Evolutionary conservation across 2,329 filamentous ascomycete species (phyloP).

Genomic region (Xylariaceae sp.): DNA sequence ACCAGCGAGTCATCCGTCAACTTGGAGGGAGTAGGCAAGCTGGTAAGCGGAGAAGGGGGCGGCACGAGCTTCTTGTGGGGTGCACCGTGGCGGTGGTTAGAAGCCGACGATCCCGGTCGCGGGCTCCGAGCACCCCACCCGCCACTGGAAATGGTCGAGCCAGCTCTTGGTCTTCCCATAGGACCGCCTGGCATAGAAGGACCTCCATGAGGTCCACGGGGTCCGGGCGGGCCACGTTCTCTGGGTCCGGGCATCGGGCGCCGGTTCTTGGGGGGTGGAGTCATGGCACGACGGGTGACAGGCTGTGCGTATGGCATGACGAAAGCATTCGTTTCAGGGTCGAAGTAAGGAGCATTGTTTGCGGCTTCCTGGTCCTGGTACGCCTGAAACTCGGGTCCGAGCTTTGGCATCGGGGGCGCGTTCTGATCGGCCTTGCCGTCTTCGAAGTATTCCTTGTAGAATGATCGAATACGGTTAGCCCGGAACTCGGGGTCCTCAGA

Average conservation of each 20-base stretch:
- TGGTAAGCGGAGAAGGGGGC: slow-evolving; percentile 66
- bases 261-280: slow-evolving; percentile 63
- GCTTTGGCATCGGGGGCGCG: slow-evolving; percentile 19
- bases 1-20: slow-evolving; percentile 77
- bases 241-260: slow-evolving; percentile 33
- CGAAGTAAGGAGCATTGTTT: slow-evolving; percentile 62
- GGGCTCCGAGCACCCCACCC: slow-evolving; percentile 32
- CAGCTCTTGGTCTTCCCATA: slow-evolving; percentile 41
- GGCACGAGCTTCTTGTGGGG: slow-evolving; percentile 48
- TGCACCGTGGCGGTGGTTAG: slow-evolving; percentile 43
- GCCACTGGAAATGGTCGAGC: slow-evolving; percentile 42
- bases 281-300: slow-evolving; percentile 87
- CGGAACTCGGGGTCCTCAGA: slow-evolving; percentile 89
- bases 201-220: slow-evolving; percentile 25
- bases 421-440: slow-evolving; percentile 46
- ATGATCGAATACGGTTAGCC: slow-evolving; percentile 94
- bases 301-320: slow-evolving; percentile 81
- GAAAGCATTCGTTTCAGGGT: slow-evolving; percentile 63
- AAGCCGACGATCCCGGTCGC: slow-evolving; percentile 34
- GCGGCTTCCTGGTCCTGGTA: slow-evolving; percentile 62
- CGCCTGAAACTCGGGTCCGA: slow-evolving; percentile 62
- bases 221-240: slow-evolving; percentile 28
- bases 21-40: slow-evolving; percentile 79
- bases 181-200: slow-evolving; percentile 42
- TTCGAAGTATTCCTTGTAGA: slow-evolving; percentile 99